These are phyloP conservation scores for Dillenia turbinata DNA, from an alignment of 164 flowering plant species.

Conservation along the genomic window DNA sequence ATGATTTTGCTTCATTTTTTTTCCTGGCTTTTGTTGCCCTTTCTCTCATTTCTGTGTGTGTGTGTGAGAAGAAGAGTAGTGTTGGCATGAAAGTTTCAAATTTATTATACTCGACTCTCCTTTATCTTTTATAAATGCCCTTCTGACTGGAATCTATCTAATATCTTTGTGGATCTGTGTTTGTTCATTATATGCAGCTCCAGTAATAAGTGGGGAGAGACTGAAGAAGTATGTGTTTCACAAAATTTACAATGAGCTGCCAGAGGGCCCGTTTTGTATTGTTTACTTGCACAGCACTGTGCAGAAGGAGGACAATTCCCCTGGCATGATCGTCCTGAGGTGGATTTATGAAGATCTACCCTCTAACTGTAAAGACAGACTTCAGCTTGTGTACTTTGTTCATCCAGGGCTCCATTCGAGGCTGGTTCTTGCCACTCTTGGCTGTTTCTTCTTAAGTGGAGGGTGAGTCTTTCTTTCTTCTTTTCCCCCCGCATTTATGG, in stretches of 20 bases:
- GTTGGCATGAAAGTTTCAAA: too few species aligned
- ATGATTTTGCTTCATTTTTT: too few species aligned
- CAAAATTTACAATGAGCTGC: conserved; percentile 60
- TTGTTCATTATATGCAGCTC: conserved; percentile 44
- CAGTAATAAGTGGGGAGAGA: conserved; percentile 65
- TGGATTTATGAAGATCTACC: conserved; percentile 97
- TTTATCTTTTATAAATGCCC: too few species aligned
- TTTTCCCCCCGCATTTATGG: background rate
- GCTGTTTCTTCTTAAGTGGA: conserved; percentile 82
- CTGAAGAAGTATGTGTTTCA: conserved; percentile 74
- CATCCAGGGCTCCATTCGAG: conserved; percentile 96
- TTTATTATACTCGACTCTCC: too few species aligned
- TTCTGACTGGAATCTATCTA: too few species aligned
- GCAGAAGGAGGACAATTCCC: conserved; percentile 84
- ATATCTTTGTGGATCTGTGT: too few species aligned
- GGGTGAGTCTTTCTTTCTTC: conserved; percentile 50
- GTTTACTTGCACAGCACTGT: conserved; percentile 84
- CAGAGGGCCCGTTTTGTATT: conserved; percentile 82
- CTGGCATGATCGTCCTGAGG: conserved; percentile 79
- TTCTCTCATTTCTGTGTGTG: too few species aligned
- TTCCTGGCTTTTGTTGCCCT: too few species aligned
- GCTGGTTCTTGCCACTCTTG: conserved; percentile 75
- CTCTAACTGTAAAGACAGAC: conserved; percentile 61
- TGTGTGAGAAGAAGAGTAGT: too few species aligned
- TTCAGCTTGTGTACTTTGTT: conserved; percentile 73